Base-by-base conservation (phyloP, 805 yeast genomes). In the Spathaspora arborariae region DNA sequence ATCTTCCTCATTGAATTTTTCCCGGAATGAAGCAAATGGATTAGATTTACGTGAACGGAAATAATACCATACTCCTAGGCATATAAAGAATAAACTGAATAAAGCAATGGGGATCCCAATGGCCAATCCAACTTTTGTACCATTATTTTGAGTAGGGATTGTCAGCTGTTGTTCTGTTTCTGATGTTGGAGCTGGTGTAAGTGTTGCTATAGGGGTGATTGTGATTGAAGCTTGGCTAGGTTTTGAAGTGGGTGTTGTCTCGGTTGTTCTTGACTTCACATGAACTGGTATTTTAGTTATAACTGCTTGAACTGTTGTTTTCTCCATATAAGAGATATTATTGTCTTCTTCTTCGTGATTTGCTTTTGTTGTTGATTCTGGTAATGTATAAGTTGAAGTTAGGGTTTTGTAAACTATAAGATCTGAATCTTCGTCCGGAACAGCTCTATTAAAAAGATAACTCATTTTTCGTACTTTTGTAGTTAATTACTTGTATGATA, bases 81-180 rank as follows among this genome's bases (percentile, higher is more conserved):
- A 59, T 35, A 58, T 40, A 5, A 58, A 51, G 42, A 63, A 52
- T 20, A 64, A 21, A 10, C 52, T 50, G 30, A 68, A 49, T n/a
- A 60, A 50, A 15, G 65, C 68, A 42, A 63, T 50, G 22, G 65
- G 68, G 42, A 62, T 56, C 10, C 70, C 71, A 49, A 62, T 63
- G 44, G 60, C 68, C 63, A 55, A 48, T 3, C 70, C 72, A 19
- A 67, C 51, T 13, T 56, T 56, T 22, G 53, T 34, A 4, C 59
- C 53, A 15, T 40, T 30, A 13, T 40, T 40, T 18, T 19, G 39
- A 15, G 22, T 22, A 16, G 36, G 27, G 22, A 24, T 19, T 18
- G 42, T 18, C 5, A 13, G 4, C 16, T 26, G 20, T 20, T 41
- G 21, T 10, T 11, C 20, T n/a, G 41, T 2, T 13, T 20, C 30